Evolutionary conservation across 345 rosid genomes (phyloP).

Genomic region (Aegle marmelos): DNA sequence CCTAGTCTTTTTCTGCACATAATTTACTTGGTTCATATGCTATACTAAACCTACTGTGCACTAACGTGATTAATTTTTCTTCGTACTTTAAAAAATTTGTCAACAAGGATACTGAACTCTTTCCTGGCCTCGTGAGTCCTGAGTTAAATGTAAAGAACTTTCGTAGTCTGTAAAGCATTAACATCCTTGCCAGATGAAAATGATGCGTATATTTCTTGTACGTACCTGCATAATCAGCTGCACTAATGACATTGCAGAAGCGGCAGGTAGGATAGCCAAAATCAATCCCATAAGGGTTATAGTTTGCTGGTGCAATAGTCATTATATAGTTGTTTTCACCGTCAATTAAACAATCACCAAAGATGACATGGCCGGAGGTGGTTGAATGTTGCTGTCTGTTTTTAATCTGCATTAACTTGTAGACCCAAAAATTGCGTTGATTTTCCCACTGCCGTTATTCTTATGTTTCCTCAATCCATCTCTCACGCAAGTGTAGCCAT

Average conservation of each 20-base stretch:
- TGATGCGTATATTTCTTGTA: neutral
- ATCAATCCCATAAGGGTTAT: conserved; percentile 42
- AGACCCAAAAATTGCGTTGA: neutral
- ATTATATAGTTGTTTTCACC: conserved; percentile 41
- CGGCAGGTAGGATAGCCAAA: conserved; percentile 36
- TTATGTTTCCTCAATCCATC: neutral
- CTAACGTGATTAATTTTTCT: neutral
- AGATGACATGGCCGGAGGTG: conserved; percentile 31
- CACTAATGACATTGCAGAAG: conserved; percentile 38
- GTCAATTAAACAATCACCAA: conserved; percentile 37
- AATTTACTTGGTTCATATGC: neutral
- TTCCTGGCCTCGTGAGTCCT: neutral
- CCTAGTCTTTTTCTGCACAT: neutral
- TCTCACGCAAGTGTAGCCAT: neutral
- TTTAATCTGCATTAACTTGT: neutral
- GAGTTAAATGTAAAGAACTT: neutral
- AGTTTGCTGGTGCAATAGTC: conserved; percentile 32
- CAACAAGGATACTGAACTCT: neutral
- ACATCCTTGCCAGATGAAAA: neutral
- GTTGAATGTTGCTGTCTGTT: neutral
- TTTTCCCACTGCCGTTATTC: too few species aligned
- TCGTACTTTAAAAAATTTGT: neutral
- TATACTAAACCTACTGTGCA: neutral
- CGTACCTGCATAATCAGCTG: conserved; percentile 30
- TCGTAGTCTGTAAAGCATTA: neutral